Percentiles rank a stretch among this genome's conserved stretches.
Conservation (phyloP, 2,329 filamentous ascomycete species). For the Epichloe elymi region DNA sequence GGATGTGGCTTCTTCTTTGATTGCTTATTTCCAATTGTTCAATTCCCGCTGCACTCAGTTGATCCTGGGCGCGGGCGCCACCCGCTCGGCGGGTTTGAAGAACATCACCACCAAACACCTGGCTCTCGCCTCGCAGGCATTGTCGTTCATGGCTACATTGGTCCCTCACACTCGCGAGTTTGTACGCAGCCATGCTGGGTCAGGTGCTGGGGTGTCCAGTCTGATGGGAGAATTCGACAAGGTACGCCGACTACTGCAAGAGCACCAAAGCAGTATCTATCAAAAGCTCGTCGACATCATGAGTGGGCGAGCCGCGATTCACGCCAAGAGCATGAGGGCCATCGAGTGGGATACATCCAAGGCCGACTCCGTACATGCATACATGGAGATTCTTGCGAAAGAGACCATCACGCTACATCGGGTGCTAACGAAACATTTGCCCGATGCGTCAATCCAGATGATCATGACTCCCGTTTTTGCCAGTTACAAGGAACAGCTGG, state of each 20-base stretch:
- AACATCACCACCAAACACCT: constrained; percentile 96
- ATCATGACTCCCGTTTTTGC: constrained; percentile 75
- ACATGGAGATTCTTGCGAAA: constrained; percentile 78
- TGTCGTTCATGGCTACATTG: constrained; percentile 76
- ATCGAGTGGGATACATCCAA: constrained; percentile 57
- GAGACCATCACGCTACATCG: constrained; percentile 77
- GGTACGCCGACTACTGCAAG: constrained; percentile 68
- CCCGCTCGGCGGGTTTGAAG: constrained; percentile 73
- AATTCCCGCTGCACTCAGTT: constrained; percentile 94
- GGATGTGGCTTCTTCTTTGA: constrained; percentile 65
- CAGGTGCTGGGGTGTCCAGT: constrained; percentile 36
- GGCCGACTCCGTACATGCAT: constrained; percentile 39
- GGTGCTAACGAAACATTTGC: constrained; percentile 69
- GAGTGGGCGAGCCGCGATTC: constrained; percentile 59
- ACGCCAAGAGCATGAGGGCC: constrained; percentile 61
- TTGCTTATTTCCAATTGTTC: constrained; percentile 84
- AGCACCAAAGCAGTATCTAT: constrained; percentile 82
- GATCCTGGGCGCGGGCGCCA: constrained; percentile 89
- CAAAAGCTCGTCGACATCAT: constrained; percentile 92
- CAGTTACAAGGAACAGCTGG: constrained; percentile 70
- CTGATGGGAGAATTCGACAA: constrained; percentile 81
- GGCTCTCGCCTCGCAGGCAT: constrained; percentile 76
- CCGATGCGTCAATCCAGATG: constrained; percentile 60
- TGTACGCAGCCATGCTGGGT: constrained; percentile 59
- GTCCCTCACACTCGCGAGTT: constrained; percentile 89